phyloP scores from a whole-genome alignment of 768 basidiomycete species.

The Coprinellus aureogranulatus region DNA sequence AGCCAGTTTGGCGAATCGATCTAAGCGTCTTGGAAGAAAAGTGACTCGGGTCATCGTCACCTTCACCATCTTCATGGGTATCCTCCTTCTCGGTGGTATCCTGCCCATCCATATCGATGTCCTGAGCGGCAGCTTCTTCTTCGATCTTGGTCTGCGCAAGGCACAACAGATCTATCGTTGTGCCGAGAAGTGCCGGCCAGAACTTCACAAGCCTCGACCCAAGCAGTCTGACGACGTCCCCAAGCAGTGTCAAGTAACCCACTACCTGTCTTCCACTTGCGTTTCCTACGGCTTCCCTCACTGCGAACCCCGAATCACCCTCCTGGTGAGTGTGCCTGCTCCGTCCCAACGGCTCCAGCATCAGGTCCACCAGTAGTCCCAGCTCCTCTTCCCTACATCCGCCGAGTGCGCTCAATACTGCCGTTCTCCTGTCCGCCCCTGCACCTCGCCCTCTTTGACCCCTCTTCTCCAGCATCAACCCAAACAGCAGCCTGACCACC shows the following conservation, averaged over 20 bases:
- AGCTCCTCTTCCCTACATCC: conserved; percentile 76
- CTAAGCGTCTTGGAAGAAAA: conserved; percentile 45
- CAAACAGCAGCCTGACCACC: conserved; percentile 77
- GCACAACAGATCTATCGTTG: conserved; percentile 62
- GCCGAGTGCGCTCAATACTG: conserved; percentile 69
- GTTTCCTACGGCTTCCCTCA: conserved; percentile 7
- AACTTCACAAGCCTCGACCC: conserved; percentile 65
- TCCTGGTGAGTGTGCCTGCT: conserved; percentile 19
- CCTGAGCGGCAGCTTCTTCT: conserved; percentile 17
- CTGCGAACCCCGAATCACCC: conserved; percentile 17
- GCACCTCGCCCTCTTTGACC: conserved; percentile 48
- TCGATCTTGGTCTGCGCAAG: conserved; percentile 55
- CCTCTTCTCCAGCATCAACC: conserved; percentile 78
- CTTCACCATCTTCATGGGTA: conserved; percentile 33
- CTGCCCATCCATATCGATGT: conserved; percentile 24
- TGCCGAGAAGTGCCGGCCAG: conserved; percentile 76
- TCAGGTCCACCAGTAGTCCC: conserved; percentile 75
- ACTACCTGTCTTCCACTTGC: conserved; percentile 65
- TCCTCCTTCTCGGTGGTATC: conserved; percentile 29
- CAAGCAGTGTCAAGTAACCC: conserved; percentile 83
- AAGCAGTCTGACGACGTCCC: conserved; percentile 79
- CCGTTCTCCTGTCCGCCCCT: conserved; percentile 68
- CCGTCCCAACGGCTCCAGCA: conserved; percentile 70
- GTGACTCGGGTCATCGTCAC: conserved; percentile 29
- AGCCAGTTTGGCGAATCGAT: conserved; percentile 73